Evolutionary conservation across 2,329 filamentous ascomycete species (phyloP).

Genomic region (Botrytis byssoidea): DNA sequence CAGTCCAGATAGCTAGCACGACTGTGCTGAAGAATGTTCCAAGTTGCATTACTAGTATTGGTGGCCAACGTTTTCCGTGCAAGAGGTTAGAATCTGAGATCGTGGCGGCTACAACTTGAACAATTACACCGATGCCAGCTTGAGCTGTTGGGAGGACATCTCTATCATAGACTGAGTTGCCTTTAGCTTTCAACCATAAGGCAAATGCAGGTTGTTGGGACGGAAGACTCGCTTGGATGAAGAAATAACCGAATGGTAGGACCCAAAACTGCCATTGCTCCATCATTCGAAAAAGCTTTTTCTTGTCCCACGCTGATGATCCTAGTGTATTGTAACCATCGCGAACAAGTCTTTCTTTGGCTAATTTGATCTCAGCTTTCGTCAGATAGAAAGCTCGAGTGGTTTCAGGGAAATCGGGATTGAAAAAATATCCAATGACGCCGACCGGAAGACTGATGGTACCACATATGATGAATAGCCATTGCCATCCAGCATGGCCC

Average conservation of each 20-base stretch:
- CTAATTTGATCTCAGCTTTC: conserved; percentile 23
- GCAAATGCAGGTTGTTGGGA: conserved; percentile 29
- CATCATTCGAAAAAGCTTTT: conserved; percentile 33
- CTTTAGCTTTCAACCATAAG: conserved; percentile 29
- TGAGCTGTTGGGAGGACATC: conserved; percentile 32
- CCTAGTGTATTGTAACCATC: conserved; percentile 32
- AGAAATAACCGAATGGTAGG: conserved; percentile 32
- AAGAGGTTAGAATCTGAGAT: conserved; percentile 32
- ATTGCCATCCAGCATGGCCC: conserved; percentile 45
- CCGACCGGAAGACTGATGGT: conserved; percentile 55
- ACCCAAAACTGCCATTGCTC: conserved; percentile 35
- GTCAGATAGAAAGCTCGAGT: conserved; percentile 43
- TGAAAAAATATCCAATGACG: conserved; percentile 49
- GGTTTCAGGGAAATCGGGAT: conserved; percentile 44
- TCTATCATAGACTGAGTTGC: conserved; percentile 27
- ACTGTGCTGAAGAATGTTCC: conserved; percentile 35
- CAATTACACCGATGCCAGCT: conserved; percentile 25
- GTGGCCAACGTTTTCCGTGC: conserved; percentile 32
- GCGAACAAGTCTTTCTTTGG: conserved; percentile 24
- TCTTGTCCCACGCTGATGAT: conserved; percentile 29
- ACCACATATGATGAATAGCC: conserved; percentile 51
- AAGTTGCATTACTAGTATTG: conserved; percentile 31
- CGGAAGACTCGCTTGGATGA: conserved; percentile 29
- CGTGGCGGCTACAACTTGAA: conserved; percentile 32
- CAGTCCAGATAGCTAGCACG: conserved; percentile 27